Conservation (phyloP, 2,329 filamentous ascomycete species). For the Penicillium corylophilum region DNA sequence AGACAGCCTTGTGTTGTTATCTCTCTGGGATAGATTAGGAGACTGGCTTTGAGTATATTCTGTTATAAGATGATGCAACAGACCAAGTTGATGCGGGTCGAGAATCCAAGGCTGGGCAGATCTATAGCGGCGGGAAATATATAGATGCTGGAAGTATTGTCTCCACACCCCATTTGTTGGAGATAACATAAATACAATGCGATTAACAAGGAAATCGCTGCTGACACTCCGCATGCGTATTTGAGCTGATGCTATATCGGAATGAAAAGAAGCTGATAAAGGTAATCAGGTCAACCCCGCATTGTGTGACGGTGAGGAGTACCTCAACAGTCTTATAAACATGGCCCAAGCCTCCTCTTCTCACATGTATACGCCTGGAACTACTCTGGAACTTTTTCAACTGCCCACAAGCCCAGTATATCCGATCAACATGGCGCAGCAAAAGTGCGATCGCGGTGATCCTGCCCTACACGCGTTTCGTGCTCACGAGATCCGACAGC, state of each 20-base stretch:
- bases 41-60: not conserved
- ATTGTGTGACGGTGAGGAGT: not conserved
- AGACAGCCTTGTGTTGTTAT: not conserved
- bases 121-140: not conserved
- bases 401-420: not conserved
- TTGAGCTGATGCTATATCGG: not conserved
- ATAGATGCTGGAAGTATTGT: not conserved
- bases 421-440: constrained; percentile 10
- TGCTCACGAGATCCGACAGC: constrained; percentile 28
- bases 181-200: not conserved
- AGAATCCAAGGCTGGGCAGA: not conserved
- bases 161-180: not conserved
- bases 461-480: constrained; percentile 28
- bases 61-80: not conserved
- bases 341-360: not conserved
- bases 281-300: not conserved
- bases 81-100: not conserved
- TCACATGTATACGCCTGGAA: not conserved
- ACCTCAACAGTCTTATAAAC: not conserved
- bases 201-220: not conserved
- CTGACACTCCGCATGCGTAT: not conserved
- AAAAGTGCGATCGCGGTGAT: constrained; percentile 8
- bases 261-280: not conserved
- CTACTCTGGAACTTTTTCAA: not conserved
- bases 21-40: not conserved